A percentile compares a stretch with the other conserved stretches of the same genome.
phyloP scores from a whole-genome alignment of 768 basidiomycete genomes.

The Tylopilus sp. region DNA sequence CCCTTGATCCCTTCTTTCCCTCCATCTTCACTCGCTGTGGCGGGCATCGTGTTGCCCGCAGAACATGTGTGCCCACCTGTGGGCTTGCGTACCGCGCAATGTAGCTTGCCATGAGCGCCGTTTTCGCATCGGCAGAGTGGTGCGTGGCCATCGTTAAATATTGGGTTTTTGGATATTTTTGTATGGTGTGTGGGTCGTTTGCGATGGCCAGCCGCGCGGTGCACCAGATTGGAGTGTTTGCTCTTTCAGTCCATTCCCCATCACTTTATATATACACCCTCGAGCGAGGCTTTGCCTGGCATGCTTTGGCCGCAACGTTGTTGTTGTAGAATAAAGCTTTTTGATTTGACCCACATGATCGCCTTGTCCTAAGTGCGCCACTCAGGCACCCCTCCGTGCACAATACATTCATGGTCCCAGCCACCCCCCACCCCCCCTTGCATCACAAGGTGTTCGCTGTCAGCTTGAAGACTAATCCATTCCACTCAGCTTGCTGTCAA shows the following conservation, averaged over 20 bases:
- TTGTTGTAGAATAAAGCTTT: slow-evolving; percentile 13
- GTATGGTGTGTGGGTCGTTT: background rate
- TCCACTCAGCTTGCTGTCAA: slow-evolving; percentile 5
- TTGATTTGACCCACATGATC: slow-evolving; percentile 9
- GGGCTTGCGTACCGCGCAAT: slow-evolving; percentile 20
- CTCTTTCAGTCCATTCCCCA: background rate
- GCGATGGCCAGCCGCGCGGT: background rate
- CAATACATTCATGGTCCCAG: background rate
- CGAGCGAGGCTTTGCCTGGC: slow-evolving; percentile 13
- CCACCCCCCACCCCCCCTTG: background rate
- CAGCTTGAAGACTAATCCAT: slow-evolving; percentile 29
- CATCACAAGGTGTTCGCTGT: slow-evolving; percentile 5
- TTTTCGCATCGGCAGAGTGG: slow-evolving; percentile 34
- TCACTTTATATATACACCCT: slow-evolving; percentile 29
- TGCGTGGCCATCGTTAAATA: slow-evolving; percentile 12
- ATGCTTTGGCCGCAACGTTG: background rate
- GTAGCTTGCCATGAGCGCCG: slow-evolving; percentile 30
- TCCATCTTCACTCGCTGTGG: background rate
- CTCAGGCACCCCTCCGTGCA: background rate
- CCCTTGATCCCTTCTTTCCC: background rate
- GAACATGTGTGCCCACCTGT: slow-evolving; percentile 13
- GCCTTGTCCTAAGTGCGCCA: slow-evolving; percentile 10
- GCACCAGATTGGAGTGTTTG: background rate
- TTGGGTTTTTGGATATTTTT: background rate
- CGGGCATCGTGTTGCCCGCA: background rate